These are phyloP conservation scores for Pseudopyricularia javanii DNA, from an alignment of 2,329 filamentous ascomycete species.

Conservation along the genomic window DNA sequence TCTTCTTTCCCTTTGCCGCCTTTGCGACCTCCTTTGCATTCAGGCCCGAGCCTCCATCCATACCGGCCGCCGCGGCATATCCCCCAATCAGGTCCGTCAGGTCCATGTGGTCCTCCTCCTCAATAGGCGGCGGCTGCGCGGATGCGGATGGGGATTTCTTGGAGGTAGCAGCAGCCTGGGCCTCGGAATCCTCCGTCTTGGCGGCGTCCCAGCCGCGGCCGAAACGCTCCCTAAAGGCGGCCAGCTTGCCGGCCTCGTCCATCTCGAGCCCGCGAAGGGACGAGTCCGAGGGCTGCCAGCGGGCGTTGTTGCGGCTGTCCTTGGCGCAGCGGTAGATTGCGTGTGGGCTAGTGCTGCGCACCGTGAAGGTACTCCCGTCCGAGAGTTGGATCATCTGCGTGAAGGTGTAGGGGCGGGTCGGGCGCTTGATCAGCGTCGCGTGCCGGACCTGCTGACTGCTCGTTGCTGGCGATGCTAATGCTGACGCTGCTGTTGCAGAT, in stretches of 20 bases:
- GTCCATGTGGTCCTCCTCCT: slow-evolving; percentile 14
- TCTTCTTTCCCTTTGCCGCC: slow-evolving; percentile 25
- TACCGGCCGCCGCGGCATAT: slow-evolving; percentile 29
- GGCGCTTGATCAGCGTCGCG: slow-evolving; percentile 75
- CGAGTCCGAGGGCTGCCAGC: slow-evolving; percentile 82
- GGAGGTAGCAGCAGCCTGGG: too few species aligned
- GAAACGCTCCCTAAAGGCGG: slow-evolving; percentile 74
- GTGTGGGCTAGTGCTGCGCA: slow-evolving; percentile 62
- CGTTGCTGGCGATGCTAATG: slow-evolving; percentile 17
- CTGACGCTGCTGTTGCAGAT: slow-evolving; percentile 11
- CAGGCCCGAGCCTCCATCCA: slow-evolving; percentile 21
- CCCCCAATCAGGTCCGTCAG: slow-evolving; percentile 39
- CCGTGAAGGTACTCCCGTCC: slow-evolving; percentile 76
- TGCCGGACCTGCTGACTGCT: slow-evolving; percentile 47
- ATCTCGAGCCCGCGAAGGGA: slow-evolving; percentile 81
- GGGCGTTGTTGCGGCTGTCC: slow-evolving; percentile 76
- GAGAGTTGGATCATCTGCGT: slow-evolving; percentile 91
- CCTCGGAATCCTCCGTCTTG: slow-evolving; percentile 8
- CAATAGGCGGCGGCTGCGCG: too few species aligned
- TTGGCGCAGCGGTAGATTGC: slow-evolving; percentile 52
- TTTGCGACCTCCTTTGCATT: slow-evolving; percentile 25
- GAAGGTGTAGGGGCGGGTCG: slow-evolving; percentile 90
- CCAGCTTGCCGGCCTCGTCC: slow-evolving; percentile 84
- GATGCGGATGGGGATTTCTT: too few species aligned
- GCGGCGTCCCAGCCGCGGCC: slow-evolving; percentile 69